These are phyloP conservation scores for Collybiopsis confluens DNA, from an alignment of 768 basidiomycete species.

Conservation along the genomic window DNA sequence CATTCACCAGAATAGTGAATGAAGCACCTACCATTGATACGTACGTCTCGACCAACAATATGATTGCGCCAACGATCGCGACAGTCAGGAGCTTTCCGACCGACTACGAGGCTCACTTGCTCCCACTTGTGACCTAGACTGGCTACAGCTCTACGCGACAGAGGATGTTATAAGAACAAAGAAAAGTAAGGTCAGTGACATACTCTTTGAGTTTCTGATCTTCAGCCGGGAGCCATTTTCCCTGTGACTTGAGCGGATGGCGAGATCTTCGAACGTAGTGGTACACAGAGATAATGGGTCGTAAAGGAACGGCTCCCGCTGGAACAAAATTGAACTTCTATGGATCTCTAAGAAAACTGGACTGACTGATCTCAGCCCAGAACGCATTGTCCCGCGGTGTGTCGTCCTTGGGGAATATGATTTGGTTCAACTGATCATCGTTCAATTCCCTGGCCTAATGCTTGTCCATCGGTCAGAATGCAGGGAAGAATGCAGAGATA, in stretches of 20 bases:
- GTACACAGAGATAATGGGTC: constrained; percentile 81
- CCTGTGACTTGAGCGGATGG: constrained; percentile 68
- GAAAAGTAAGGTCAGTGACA: constrained; percentile 17
- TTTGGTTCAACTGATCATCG: constrained; percentile 50
- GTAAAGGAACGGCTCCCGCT: constrained; percentile 70
- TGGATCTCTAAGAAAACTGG: background rate
- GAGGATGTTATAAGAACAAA: background rate
- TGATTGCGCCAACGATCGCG: constrained; percentile 86
- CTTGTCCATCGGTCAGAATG: background rate
- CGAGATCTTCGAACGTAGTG: constrained; percentile 69
- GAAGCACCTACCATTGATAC: constrained; percentile 48
- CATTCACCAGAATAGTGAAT: background rate
- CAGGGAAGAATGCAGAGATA: background rate
- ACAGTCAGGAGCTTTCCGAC: constrained; percentile 76
- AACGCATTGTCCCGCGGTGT: constrained; percentile 62
- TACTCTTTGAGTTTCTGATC: constrained; percentile 63
- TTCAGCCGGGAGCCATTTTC: constrained; percentile 65
- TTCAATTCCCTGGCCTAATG: constrained; percentile 46
- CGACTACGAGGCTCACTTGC: constrained; percentile 65
- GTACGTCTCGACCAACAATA: constrained; percentile 60
- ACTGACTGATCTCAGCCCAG: constrained; percentile 78
- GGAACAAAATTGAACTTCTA: constrained; percentile 8
- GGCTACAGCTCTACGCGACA: constrained; percentile 54
- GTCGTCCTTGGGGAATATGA: constrained; percentile 67
- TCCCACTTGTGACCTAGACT: constrained; percentile 79